These are phyloP conservation scores for Tieghemostelium lacteum DNA, from an alignment of 78 protist species.

Conservation along the genomic window DNA sequence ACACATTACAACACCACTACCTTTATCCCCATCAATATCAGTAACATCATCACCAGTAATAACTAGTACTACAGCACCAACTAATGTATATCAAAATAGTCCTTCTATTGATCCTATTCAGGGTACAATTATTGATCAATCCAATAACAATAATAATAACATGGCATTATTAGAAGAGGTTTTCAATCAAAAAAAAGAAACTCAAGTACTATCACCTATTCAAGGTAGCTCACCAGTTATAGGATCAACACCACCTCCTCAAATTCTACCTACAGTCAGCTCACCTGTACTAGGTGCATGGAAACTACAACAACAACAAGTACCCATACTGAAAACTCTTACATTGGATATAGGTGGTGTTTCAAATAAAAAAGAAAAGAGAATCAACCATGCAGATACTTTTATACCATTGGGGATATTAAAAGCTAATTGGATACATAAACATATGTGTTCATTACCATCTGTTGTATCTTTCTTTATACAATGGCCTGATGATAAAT, in stretches of 20 bases:
- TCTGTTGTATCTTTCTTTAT: constrained; percentile 44
- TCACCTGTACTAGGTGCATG: constrained; percentile 30
- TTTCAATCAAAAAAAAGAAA: background rate
- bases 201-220: background rate
- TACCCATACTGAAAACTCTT: constrained; percentile 18
- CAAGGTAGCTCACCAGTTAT: background rate
- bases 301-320: constrained; percentile 7
- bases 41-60: background rate
- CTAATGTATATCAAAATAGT: background rate
- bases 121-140: background rate
- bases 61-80: background rate
- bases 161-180: too few species aligned
- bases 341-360: constrained; percentile 31
- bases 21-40: constrained; percentile 1
- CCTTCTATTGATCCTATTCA: background rate
- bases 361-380: constrained; percentile 48
- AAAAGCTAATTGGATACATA: constrained; percentile 77
- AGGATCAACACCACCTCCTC: constrained; percentile 12
- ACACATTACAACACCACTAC: background rate
- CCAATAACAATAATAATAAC: background rate
- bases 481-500: constrained; percentile 77
- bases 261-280: background rate
- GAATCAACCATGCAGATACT: background rate
- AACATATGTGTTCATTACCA: constrained; percentile 49
- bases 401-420: constrained; percentile 47